phyloP scores from a whole-genome alignment of 176 grass and related monocot genomes.

The Oryza punctata region DNA sequence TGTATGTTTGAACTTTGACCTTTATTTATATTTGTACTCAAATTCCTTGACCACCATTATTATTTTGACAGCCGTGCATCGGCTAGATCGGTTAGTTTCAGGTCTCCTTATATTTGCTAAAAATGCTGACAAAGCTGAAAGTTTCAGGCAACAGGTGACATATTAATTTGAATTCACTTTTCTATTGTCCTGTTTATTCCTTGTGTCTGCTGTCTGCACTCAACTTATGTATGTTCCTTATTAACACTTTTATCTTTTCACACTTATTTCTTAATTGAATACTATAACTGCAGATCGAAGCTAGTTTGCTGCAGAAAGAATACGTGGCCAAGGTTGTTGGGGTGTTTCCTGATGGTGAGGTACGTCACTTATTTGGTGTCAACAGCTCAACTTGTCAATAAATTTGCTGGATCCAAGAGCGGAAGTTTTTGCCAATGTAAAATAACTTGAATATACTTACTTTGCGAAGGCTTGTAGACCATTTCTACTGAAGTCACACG shows the following conservation, averaged over 20 bases:
- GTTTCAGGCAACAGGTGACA: slow-evolving; percentile 85
- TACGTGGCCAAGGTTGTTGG: slow-evolving; percentile 96
- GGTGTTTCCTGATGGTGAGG: slow-evolving; percentile 87
- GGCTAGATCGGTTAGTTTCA: slow-evolving; percentile 94
- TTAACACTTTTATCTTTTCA: slow-evolving; percentile 14
- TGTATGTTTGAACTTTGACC: background rate
- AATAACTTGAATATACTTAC: background rate
- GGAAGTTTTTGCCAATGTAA: background rate
- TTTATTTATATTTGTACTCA: background rate
- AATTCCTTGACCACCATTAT: slow-evolving; percentile 71
- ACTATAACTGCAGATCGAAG: slow-evolving; percentile 61
- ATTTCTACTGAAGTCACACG: background rate
- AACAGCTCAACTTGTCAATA: slow-evolving; percentile 1
- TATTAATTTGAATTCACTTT: slow-evolving; percentile 10
- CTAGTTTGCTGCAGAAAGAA: slow-evolving; percentile 80
- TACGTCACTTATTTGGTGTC: slow-evolving; percentile 24
- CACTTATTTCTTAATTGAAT: slow-evolving; percentile 29
- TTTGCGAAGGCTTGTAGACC: background rate
- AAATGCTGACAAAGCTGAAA: slow-evolving; percentile 77
- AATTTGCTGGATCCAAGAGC: background rate
- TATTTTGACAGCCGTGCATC: slow-evolving; percentile 83
- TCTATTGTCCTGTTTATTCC: slow-evolving; percentile 12
- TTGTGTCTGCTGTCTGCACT: slow-evolving; percentile 6
- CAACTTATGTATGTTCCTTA: background rate
- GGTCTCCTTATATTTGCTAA: slow-evolving; percentile 98